Conservation (phyloP, 2,329 filamentous ascomycete genomes). For the Aspergillus thermomutatus region DNA sequence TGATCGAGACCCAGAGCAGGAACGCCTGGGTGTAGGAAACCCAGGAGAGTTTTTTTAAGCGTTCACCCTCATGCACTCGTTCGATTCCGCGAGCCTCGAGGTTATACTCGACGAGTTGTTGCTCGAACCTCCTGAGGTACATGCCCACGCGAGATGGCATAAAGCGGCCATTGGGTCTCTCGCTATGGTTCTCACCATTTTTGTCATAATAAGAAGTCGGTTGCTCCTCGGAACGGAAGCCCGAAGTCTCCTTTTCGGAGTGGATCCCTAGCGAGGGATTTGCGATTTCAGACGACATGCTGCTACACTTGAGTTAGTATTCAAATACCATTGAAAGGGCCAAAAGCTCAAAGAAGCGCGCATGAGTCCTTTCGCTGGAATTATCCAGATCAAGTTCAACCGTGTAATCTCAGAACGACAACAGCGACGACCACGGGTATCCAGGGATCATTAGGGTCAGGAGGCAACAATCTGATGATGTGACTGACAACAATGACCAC, state of each 20-base stretch:
- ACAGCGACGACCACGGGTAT: conserved; percentile 7
- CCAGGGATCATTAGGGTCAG: not conserved
- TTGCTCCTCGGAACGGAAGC: conserved; percentile 9
- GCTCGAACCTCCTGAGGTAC: conserved; percentile 36
- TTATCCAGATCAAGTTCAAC: conserved; percentile 46
- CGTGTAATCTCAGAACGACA: conserved; percentile 44
- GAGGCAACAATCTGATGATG: not conserved
- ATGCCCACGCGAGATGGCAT: conserved; percentile 26
- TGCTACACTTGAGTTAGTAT: conserved; percentile 24
- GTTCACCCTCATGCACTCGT: conserved; percentile 54
- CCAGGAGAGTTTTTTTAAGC: conserved; percentile 49
- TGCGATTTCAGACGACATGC: conserved; percentile 31
- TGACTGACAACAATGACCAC: not conserved
- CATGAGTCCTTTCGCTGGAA: conserved; percentile 46
- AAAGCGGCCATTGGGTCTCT: conserved; percentile 9
- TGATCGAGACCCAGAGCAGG: conserved; percentile 61
- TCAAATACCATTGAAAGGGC: not conserved
- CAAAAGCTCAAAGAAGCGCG: conserved; percentile 25
- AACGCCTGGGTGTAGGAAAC: conserved; percentile 56
- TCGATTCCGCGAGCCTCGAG: conserved; percentile 60
- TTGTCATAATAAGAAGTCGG: conserved; percentile 13
- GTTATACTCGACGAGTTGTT: conserved; percentile 40
- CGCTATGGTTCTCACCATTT: conserved; percentile 12
- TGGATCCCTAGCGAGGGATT: conserved; percentile 26
- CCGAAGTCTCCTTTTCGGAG: conserved; percentile 20